phyloP scores from a whole-genome alignment of 352 stramenopile species.

The Pythium catenulatum region DNA sequence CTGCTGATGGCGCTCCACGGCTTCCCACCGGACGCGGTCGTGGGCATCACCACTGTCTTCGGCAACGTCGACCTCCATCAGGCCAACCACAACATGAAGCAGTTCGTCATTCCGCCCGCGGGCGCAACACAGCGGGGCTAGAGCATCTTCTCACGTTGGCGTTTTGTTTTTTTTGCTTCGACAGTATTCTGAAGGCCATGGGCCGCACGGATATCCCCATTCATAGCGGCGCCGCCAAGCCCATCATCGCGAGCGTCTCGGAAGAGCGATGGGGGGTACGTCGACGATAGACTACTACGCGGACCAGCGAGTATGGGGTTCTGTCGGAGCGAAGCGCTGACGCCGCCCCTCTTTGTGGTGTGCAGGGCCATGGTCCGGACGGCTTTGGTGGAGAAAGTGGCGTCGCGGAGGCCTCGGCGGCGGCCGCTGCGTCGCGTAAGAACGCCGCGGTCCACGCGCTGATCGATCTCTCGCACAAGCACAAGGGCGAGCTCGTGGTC shows the following conservation, averaged over 20 bases:
- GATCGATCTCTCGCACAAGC: slow-evolving; percentile 74
- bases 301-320: too few species aligned
- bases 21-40: slow-evolving; percentile 74
- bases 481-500: slow-evolving; percentile 86
- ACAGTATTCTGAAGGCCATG: slow-evolving; percentile 82
- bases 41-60: slow-evolving; percentile 89
- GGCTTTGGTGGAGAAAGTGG: slow-evolving; percentile 80
- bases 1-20: slow-evolving; percentile 86
- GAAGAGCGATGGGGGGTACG: slow-evolving; percentile 80
- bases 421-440: slow-evolving; percentile 55
- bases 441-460: slow-evolving; percentile 86
- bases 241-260: slow-evolving; percentile 82
- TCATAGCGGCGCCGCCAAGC: slow-evolving; percentile 78
- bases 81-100: slow-evolving; percentile 88
- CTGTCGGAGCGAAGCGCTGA: too few species aligned
- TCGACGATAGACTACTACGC: too few species aligned
- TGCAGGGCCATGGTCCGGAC: slow-evolving; percentile 83
- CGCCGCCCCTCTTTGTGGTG: too few species aligned
- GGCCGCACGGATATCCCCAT: slow-evolving; percentile 74
- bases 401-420: slow-evolving; percentile 57
- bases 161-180: too few species aligned
- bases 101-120: slow-evolving; percentile 67
- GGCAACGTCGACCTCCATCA: slow-evolving; percentile 91
- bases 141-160: too few species aligned
- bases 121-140: too few species aligned